Evolutionary conservation across 768 basidiomycete genomes (phyloP).

Genomic region (Dictyophora rubrovolvata): DNA sequence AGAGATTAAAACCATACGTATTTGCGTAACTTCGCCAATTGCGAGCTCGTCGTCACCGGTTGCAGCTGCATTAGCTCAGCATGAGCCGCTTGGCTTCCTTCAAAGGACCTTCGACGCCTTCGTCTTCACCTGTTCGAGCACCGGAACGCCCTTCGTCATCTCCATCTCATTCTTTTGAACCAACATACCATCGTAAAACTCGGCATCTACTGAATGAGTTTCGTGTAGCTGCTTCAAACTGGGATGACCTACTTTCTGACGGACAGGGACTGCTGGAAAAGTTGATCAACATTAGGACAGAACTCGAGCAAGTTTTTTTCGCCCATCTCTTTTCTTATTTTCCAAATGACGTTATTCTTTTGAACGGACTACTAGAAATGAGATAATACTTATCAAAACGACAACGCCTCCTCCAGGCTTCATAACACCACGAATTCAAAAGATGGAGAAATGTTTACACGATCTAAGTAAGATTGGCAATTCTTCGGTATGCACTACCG

Average conservation of each 20-base stretch:
- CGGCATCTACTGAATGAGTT: constrained; percentile 60
- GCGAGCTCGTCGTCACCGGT: neutral
- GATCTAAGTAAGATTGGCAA: constrained; percentile 47
- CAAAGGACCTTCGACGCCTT: constrained; percentile 68
- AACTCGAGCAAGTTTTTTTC: constrained; percentile 57
- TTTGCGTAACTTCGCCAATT: neutral
- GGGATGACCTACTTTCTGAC: constrained; percentile 76
- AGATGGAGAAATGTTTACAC: constrained; percentile 56
- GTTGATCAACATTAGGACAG: constrained; percentile 70
- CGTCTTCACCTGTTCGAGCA: constrained; percentile 48
- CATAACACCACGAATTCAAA: constrained; percentile 52
- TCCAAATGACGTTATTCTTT: neutral
- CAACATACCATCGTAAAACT: constrained; percentile 74
- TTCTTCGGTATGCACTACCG: constrained; percentile 49
- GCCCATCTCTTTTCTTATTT: neutral
- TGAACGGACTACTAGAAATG: constrained; percentile 33
- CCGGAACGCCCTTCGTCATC: constrained; percentile 32
- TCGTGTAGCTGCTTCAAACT: constrained; percentile 49
- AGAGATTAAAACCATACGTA: neutral
- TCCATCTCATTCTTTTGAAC: constrained; percentile 40
- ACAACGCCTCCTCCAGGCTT: constrained; percentile 44
- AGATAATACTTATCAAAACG: constrained; percentile 38
- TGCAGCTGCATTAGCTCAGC: neutral
- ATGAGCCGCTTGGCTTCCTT: constrained; percentile 69
- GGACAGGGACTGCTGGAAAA: constrained; percentile 66